These are phyloP conservation scores for Backusella tuberculispora DNA, from an alignment of 192 early-diverging fungal species.

Conservation along the genomic window DNA sequence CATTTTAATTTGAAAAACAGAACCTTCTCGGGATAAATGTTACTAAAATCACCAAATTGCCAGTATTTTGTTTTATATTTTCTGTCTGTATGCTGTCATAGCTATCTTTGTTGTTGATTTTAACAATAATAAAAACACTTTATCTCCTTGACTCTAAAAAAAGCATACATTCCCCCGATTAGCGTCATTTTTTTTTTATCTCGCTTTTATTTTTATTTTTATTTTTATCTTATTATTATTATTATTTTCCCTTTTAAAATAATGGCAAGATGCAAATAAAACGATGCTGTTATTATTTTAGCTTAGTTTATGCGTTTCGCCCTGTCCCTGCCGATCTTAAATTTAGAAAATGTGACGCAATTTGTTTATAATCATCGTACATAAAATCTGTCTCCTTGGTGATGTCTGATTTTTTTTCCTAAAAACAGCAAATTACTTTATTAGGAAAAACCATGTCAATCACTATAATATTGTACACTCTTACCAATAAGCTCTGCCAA, in stretches of 20 bases:
- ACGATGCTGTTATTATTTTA: background rate
- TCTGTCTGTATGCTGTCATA: background rate
- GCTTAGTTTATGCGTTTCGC: background rate
- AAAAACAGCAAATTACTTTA: background rate
- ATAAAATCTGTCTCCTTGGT: background rate
- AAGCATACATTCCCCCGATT: background rate
- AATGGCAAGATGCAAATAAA: no score
- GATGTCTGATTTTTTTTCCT: background rate
- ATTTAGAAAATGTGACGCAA: background rate
- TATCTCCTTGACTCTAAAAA: background rate
- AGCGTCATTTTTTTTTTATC: background rate
- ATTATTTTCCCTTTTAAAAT: background rate
- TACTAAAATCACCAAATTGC: background rate
- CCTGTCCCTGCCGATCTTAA: background rate
- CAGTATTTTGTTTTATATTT: background rate
- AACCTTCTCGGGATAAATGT: background rate
- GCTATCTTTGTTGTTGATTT: background rate
- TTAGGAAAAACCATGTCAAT: background rate
- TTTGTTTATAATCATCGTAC: background rate
- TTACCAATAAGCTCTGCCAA: conserved; percentile 31
- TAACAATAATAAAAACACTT: conserved; percentile 4
- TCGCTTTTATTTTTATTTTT: background rate
- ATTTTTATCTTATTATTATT: background rate
- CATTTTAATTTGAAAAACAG: background rate
- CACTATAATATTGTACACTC: background rate